Conservation (phyloP, 306 rosid species). For the Ormosia semicastrata region DNA sequence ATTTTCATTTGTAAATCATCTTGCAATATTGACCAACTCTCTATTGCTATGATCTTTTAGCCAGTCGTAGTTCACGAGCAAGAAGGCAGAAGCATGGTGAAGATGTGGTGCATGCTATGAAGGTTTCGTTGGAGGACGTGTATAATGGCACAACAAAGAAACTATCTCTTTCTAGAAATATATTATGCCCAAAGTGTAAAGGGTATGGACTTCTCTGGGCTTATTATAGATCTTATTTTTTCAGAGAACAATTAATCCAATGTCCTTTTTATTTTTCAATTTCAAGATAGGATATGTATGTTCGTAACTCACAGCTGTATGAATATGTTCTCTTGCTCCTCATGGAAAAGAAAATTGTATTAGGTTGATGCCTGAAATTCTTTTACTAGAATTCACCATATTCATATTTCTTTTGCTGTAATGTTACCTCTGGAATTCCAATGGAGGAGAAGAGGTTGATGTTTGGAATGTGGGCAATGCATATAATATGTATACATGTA, state of each 20-base stretch:
- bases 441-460: background rate
- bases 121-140: conserved; percentile 81
- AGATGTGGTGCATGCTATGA: conserved; percentile 66
- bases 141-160: conserved; percentile 73
- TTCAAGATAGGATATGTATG: background rate
- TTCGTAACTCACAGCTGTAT: background rate
- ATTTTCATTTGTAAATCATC: background rate
- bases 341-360: background rate
- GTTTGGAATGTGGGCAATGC: background rate
- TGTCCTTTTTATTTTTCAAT: no score
- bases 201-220: conserved; percentile 47
- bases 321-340: background rate
- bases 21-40: background rate
- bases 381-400: background rate
- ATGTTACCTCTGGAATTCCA: background rate
- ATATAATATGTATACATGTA: background rate
- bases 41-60: conserved; percentile 24
- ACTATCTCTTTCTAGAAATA: conserved; percentile 61
- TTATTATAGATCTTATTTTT: background rate
- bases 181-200: conserved; percentile 62
- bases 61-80: conserved; percentile 51
- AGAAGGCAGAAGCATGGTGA: conserved; percentile 78
- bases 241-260: background rate
- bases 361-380: background rate
- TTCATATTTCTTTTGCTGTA: background rate